These are phyloP conservation scores for Lasiosphaeria hispida DNA, from an alignment of 495 filamentous ascomycete species.

Conservation along the genomic window DNA sequence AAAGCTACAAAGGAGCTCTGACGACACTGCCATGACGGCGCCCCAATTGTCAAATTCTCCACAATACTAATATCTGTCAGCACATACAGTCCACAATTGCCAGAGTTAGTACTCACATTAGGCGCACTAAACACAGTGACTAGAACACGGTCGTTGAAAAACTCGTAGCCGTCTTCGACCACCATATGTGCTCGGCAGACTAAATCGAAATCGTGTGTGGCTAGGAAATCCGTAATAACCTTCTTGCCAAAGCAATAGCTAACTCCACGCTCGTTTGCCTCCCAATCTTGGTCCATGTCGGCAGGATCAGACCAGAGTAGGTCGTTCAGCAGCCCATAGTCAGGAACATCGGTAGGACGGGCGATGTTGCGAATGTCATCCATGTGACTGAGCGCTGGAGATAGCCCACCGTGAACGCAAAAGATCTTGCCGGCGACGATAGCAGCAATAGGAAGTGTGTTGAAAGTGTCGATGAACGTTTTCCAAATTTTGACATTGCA, in stretches of 20 bases:
- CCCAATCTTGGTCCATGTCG: conserved; percentile 97
- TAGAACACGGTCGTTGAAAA: conserved; percentile 92
- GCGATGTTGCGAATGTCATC: conserved; percentile 97
- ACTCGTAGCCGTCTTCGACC: conserved; percentile 98
- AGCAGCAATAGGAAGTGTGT: conserved; percentile 89
- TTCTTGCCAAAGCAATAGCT: conserved; percentile 99
- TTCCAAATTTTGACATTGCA: conserved; percentile 99
- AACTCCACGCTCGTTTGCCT: conserved; percentile 93
- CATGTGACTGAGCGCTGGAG: conserved; percentile 91
- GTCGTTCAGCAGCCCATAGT: conserved; percentile 95
- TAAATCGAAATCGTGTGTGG: conserved; percentile 92
- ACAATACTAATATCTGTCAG: conserved; percentile 67
- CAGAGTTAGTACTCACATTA: conserved; percentile 62
- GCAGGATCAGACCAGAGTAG: conserved; percentile 97
- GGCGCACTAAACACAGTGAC: conserved; percentile 98
- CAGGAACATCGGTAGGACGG: conserved; percentile 93
- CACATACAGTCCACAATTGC: neutral
- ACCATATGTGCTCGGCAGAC: conserved; percentile 99
- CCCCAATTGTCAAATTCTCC: conserved; percentile 99
- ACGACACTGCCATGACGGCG: conserved; percentile 95
- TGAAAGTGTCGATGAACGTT: conserved; percentile 97
- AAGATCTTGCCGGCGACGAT: conserved; percentile 99
- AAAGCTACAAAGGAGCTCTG: conserved; percentile 92
- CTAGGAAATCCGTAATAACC: conserved; percentile 95
- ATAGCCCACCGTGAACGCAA: conserved; percentile 95